Evolutionary conservation across 441 rosid genomes (phyloP).

Genomic region (Eutrema salsugineum): DNA sequence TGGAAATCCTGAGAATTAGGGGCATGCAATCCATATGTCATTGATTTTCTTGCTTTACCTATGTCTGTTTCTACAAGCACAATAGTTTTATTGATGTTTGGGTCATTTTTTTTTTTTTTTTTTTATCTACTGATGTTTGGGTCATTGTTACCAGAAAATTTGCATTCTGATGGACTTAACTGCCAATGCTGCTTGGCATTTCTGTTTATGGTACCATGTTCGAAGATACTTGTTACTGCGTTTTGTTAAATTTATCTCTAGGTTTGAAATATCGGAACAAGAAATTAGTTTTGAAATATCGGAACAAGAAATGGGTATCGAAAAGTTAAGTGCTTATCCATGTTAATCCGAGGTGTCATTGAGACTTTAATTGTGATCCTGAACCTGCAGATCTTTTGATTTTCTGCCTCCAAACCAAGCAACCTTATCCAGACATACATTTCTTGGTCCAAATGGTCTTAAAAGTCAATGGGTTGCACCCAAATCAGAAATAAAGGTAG

Average conservation of each 20-base stretch:
- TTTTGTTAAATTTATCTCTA: not conserved
- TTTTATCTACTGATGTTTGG: not conserved
- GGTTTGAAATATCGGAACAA: not conserved
- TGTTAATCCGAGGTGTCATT: not conserved
- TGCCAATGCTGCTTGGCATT: not conserved
- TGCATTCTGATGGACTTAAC: not conserved
- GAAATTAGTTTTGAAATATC: not conserved
- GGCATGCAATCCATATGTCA: not conserved
- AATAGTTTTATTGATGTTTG: not conserved
- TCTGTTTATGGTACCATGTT: slow-evolving; percentile 5
- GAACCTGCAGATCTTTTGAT: slow-evolving; percentile 63
- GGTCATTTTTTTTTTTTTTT: too few species aligned
- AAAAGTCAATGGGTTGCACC: slow-evolving; percentile 85
- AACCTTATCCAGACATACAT: slow-evolving; percentile 91
- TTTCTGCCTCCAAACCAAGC: slow-evolving; percentile 77
- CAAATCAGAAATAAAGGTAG: slow-evolving; percentile 69
- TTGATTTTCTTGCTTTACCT: slow-evolving; percentile 1
- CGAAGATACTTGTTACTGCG: not conserved
- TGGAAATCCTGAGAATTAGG: not conserved
- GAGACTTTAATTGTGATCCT: slow-evolving; percentile 1
- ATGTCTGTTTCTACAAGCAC: not conserved
- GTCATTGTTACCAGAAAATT: not conserved
- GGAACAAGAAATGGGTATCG: not conserved
- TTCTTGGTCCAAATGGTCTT: slow-evolving; percentile 92
- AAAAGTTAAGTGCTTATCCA: not conserved